Evolutionary conservation across 768 basidiomycete genomes (phyloP).

Genomic region (Pisolithus tinctorius): DNA sequence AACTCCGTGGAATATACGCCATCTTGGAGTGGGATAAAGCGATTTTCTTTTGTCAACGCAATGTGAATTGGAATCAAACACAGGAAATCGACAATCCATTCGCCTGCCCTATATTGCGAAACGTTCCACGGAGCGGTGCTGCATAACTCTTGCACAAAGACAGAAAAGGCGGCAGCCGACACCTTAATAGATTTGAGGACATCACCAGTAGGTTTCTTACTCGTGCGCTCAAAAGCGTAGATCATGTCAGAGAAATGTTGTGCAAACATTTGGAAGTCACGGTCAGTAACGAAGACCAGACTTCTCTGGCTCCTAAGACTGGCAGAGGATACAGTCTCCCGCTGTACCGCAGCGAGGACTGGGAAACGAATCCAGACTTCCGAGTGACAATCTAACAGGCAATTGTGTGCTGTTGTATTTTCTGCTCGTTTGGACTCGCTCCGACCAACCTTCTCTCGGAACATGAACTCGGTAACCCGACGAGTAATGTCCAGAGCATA

Average conservation of each 20-base stretch:
- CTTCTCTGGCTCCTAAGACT: constrained; percentile 21
- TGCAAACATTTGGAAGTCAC: constrained; percentile 23
- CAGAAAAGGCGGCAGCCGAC: constrained; percentile 15
- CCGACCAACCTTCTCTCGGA: constrained; percentile 34
- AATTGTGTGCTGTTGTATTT: constrained; percentile 32
- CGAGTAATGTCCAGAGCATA: constrained; percentile 43
- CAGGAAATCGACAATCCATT: constrained; percentile 55
- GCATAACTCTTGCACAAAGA: constrained; percentile 10
- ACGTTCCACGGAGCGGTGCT: constrained; percentile 12
- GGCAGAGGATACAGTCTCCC: constrained; percentile 30
- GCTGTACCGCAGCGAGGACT: constrained; percentile 40
- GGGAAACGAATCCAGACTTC: constrained; percentile 53
- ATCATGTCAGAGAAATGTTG: constrained; percentile 38
- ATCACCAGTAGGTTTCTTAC: constrained; percentile 41
- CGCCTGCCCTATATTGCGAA: constrained; percentile 38
- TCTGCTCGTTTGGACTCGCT: constrained; percentile 2
- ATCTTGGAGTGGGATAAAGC: constrained; percentile 56
- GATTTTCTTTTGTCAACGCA: constrained; percentile 51
- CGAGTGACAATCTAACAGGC: constrained; percentile 41
- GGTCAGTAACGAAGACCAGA: constrained; percentile 35
- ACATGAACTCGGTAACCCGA: constrained; percentile 46
- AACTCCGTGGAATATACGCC: constrained; percentile 43
- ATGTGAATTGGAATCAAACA: constrained; percentile 63
- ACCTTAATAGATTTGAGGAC: constrained; percentile 31
- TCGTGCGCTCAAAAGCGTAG: constrained; percentile 35